Base-by-base conservation (phyloP, 2,329 filamentous ascomycete genomes). In the Botrytis tulipae region DNA sequence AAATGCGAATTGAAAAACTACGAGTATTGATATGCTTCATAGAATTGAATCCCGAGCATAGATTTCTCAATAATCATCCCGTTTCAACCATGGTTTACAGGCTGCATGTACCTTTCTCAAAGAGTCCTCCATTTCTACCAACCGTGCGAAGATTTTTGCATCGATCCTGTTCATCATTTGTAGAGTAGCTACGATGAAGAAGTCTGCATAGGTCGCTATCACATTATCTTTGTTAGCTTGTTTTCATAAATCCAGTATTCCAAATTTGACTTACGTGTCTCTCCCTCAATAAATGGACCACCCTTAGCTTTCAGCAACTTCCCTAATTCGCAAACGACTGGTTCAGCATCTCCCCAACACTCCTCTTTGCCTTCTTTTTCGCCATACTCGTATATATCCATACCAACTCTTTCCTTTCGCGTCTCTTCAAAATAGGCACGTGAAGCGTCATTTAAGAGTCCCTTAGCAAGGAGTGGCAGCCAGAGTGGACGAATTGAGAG, bases 271-370 rank as follows among this genome's bases (percentile, higher is more conserved):
- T 70, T 62, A 80, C 76, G 71, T 51, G 84, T 85, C 65, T 86
- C 81, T 0, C 91, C 91, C 74, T 87, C 67, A 72, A 93, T 88
- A 79, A 88, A 93, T 0, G 88, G 87, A 0, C 91, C 91, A 40
- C 61, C 84, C 0, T 82, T 79, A 54, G 86, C 86, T 81, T 89
- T 74, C 20, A 78, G 37, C 22, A 77, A 16, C 18, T 40, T 62
- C 5, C 70, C 78, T 29, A 79, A 51, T 40, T 76, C 86, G 76
- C 86, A 85, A 75, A 92, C 78, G 71, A 89, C 76, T 2, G 79
- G 83, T 66, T 83, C 80, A 0, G 84, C 86, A 0, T 80, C 80
- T 20, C 84, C 81, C 85, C 86, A 92, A 0, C 83, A 84, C 32
- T 81, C 73, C 16, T 88, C 86, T 0, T 85, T 86, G 2, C 85